phyloP scores from a whole-genome alignment of 148 eudicot genomes.

The Rhododendron ovatum region DNA sequence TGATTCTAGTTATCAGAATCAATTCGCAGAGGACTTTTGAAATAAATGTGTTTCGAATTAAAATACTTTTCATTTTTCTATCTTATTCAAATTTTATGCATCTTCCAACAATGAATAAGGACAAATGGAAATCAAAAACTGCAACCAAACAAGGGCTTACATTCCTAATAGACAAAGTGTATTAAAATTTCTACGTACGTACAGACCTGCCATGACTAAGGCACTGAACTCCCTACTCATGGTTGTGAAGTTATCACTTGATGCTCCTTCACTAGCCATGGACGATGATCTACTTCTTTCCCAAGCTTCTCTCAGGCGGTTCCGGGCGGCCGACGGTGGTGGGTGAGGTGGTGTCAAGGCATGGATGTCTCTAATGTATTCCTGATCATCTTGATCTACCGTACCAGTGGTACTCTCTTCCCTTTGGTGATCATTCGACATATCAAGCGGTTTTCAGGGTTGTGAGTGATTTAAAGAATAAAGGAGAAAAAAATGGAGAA shows the following conservation, averaged over 20 bases:
- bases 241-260: conserved; percentile 51
- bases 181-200: not conserved
- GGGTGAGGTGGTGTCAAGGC: conserved; percentile 42
- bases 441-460: not conserved
- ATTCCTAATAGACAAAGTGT: not conserved
- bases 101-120: not conserved
- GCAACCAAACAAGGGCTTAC: not conserved
- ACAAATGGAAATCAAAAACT: not conserved
- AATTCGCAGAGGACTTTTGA: no score
- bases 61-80: no score
- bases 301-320: conserved; percentile 28
- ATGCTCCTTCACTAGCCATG: conserved; percentile 33
- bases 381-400: conserved; percentile 29
- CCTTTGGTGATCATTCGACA: conserved; percentile 31
- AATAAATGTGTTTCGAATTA: no score
- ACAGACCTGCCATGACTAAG: conserved; percentile 49
- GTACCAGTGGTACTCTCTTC: conserved; percentile 22
- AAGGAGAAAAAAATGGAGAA: not conserved
- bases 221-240: conserved; percentile 57
- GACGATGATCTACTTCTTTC: conserved; percentile 50
- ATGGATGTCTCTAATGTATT: conserved; percentile 62
- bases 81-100: no score
- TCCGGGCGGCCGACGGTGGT: conserved; percentile 12
- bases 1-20: no score
- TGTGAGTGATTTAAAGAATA: not conserved